Base-by-base conservation (phyloP, 805 yeast species). In the Ogataea paraovalis region DNA sequence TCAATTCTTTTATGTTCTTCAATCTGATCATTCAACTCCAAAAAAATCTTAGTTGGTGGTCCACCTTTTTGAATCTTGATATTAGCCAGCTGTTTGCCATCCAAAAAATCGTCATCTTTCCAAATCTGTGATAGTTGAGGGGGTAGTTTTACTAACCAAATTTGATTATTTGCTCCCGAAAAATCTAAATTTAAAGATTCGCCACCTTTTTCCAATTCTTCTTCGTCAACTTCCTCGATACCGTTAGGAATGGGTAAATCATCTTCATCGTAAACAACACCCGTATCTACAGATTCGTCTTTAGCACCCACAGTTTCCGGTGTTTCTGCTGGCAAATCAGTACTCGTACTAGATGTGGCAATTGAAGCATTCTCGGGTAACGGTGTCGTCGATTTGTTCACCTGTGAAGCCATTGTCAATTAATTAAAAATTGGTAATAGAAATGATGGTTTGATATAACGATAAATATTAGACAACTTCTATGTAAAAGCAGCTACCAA, bases 61-160 rank as follows among this genome's bases (percentile, higher is more conserved):
- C 49, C 47, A 19, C 57, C 59, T 64, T 81, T 81, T 57, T 80
- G 79, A 50, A 90, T 86, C 60, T 86, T 80, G 33, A 94, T 87
- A 56, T 80, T 82, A 6, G 97, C 95, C 53, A 94, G 68, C 50
- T 83, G 83, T 59, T 84, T 82, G 6, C 96, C 97, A 45, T 79
- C 75, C 43, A 85, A 67, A 39, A 71, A 69, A 21, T 74, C 79
- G 45, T 78, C 75, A 52, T 84, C 75, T 45, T 82, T 76, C 96
- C 97, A 89, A 54, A 79, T 74, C 37, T 84, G 87, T 27, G 96
- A 85, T 51, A 94, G 70, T 60, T 89, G 89, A 60, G 87, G 82
- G 1, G 99, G 98, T 60, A 94, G 70, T 57, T 94, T 80, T 21
- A 94, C 96, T 20, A 94, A 72, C 99, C 98, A 94, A 38, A 94